Percentiles rank a stretch among this genome's conserved stretches.
Conservation (phyloP, 2,329 filamentous ascomycete species). For the Paraphoma chrysanthemicola region DNA sequence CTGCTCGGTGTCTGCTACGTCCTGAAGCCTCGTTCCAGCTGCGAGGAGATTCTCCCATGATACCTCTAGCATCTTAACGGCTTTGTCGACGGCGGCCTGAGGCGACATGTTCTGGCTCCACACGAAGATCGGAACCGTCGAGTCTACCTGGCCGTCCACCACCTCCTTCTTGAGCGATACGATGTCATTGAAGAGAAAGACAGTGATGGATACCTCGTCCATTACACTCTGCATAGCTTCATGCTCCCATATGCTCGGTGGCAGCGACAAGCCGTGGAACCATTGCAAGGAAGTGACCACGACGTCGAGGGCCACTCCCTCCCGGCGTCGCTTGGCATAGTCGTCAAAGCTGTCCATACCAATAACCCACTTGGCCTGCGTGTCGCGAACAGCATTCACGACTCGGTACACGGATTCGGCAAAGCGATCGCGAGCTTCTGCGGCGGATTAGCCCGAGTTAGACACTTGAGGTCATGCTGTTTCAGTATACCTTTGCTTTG, state of each 20-base stretch:
- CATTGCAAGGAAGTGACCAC: background rate
- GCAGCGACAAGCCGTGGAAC: background rate
- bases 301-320: background rate
- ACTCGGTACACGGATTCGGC: slow-evolving; percentile 13
- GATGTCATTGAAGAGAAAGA: slow-evolving; percentile 17
- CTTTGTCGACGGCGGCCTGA: background rate
- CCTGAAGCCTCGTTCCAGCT: no score
- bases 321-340: background rate
- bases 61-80: background rate
- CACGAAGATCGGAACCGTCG: slow-evolving; percentile 1
- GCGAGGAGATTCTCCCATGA: background rate
- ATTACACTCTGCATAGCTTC: background rate
- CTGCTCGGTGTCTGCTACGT: no score
- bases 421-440: slow-evolving; percentile 14
- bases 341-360: background rate
- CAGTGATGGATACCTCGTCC: slow-evolving; percentile 10
- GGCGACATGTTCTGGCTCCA: background rate
- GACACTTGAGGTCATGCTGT: no score
- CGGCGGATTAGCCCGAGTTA: no score
- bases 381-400: slow-evolving; percentile 6
- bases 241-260: background rate
- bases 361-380: slow-evolving; percentile 9
- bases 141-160: slow-evolving; percentile 11
- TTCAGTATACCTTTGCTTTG: no score
- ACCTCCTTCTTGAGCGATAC: slow-evolving; percentile 15